Percentiles rank a stretch among this genome's conserved stretches.
phyloP scores from a whole-genome alignment of 805 yeast genomes.

The Candida nitratophila region DNA sequence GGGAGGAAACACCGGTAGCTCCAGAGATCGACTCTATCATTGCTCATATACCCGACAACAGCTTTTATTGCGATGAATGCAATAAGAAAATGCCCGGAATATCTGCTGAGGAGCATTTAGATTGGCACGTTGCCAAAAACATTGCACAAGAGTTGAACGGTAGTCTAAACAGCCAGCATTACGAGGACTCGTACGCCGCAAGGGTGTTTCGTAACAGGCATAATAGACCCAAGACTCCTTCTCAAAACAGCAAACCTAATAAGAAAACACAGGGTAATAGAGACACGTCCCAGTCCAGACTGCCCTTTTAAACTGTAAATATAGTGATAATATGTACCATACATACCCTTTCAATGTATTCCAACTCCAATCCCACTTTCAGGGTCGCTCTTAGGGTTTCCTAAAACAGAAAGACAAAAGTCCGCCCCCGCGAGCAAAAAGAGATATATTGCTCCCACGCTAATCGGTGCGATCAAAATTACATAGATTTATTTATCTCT shows the following conservation, averaged over 20 bases:
- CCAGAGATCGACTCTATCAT: too few species aligned
- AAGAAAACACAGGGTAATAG: background rate
- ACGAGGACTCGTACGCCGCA: background rate
- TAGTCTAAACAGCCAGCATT: background rate
- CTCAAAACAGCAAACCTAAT: too few species aligned
- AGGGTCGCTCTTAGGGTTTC: background rate
- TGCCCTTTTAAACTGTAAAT: slow-evolving; percentile 1
- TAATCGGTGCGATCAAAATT: too few species aligned
- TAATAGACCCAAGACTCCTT: too few species aligned
- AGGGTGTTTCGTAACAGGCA: background rate
- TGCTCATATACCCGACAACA: background rate
- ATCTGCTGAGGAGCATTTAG: slow-evolving; percentile 1
- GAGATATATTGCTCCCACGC: too few species aligned
- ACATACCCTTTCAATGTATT: too few species aligned
- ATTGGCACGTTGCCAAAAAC: slow-evolving; percentile 5
- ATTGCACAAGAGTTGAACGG: slow-evolving; percentile 1
- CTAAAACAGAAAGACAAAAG: background rate
- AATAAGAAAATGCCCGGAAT: background rate
- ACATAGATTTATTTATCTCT: too few species aligned
- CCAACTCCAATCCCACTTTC: too few species aligned
- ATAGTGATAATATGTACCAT: too few species aligned
- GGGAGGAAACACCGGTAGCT: too few species aligned
- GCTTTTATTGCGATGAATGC: background rate
- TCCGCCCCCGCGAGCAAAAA: too few species aligned
- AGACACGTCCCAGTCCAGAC: slow-evolving; percentile 1